phyloP scores from a whole-genome alignment of 1,284 basidiomycete species.

The Rhodotorula glutinis region DNA sequence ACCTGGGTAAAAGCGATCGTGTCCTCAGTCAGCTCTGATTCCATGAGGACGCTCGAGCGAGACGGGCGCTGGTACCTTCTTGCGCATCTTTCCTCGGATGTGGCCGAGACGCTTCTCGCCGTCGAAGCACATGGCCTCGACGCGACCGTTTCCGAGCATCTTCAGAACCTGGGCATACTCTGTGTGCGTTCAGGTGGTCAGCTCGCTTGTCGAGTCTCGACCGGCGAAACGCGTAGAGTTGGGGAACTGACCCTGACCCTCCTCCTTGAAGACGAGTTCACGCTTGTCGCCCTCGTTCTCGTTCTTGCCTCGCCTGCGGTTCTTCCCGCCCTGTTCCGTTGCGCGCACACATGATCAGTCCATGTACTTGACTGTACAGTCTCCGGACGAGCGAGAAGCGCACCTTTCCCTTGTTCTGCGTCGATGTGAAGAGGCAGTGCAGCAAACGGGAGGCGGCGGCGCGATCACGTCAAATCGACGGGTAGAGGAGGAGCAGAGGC shows the following conservation, averaged over 20 bases:
- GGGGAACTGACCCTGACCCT: constrained; percentile 70
- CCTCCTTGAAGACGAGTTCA: constrained; percentile 97
- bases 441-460: neutral
- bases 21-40: too few relatives aligned
- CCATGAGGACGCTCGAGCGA: too few relatives aligned
- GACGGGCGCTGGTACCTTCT: constrained; percentile 66
- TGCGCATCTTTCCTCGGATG: constrained; percentile 98
- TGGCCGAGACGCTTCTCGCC: constrained; percentile 97
- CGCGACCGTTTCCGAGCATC: constrained; percentile 97
- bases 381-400: constrained; percentile 7
- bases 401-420: constrained; percentile 41
- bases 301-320: constrained; percentile 99
- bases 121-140: constrained; percentile 97
- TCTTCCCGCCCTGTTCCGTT: constrained; percentile 88
- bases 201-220: too few relatives aligned
- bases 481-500: too few relatives aligned
- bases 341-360: neutral
- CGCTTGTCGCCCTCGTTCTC: constrained; percentile 98
- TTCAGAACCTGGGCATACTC: constrained; percentile 98
- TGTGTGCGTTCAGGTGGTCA: constrained; percentile 39
- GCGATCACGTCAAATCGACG: too few relatives aligned
- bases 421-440: neutral
- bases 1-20: constrained; percentile 68
- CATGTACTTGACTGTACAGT: too few relatives aligned
- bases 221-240: too few relatives aligned